Evolutionary conservation across 768 basidiomycete species (phyloP).

Genomic region (Phlebiopsis gigantea): DNA sequence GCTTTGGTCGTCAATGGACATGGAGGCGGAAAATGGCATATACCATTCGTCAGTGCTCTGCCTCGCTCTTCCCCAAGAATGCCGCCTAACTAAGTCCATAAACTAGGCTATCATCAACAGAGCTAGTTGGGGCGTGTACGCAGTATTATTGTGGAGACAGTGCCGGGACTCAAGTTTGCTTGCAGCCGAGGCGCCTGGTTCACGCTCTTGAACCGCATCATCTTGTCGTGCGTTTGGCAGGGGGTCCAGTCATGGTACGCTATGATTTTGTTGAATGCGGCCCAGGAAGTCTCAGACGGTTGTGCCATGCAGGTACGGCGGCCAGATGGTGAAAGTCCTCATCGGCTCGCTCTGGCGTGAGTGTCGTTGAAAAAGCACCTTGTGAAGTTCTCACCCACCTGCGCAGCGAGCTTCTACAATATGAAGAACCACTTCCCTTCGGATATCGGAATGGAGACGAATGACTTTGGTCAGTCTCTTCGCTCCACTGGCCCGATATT

Average conservation of each 20-base stretch:
- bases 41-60: conserved; percentile 26
- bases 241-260: conserved; percentile 28
- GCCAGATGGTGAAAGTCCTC: conserved; percentile 29
- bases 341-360: conserved; percentile 30
- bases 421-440: conserved; percentile 26
- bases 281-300: not conserved
- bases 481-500: not conserved
- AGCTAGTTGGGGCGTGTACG: conserved; percentile 25
- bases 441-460: conserved; percentile 25
- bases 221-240: conserved; percentile 30
- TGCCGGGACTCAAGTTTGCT: not conserved
- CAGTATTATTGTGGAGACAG: not conserved
- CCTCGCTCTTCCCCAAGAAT: too few species aligned
- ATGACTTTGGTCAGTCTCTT: conserved; percentile 25
- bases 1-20: conserved; percentile 26
- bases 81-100: not conserved
- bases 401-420: conserved; percentile 27
- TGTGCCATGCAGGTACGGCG: conserved; percentile 13
- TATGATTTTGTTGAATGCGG: not conserved
- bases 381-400: not conserved
- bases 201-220: conserved; percentile 24
- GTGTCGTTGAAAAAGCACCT: not conserved
- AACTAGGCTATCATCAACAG: conserved; percentile 25
- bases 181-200: conserved; percentile 28
- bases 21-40: conserved; percentile 29